Conservation (phyloP, 1,284 basidiomycete species). For the Vanrija sp. region DNA sequence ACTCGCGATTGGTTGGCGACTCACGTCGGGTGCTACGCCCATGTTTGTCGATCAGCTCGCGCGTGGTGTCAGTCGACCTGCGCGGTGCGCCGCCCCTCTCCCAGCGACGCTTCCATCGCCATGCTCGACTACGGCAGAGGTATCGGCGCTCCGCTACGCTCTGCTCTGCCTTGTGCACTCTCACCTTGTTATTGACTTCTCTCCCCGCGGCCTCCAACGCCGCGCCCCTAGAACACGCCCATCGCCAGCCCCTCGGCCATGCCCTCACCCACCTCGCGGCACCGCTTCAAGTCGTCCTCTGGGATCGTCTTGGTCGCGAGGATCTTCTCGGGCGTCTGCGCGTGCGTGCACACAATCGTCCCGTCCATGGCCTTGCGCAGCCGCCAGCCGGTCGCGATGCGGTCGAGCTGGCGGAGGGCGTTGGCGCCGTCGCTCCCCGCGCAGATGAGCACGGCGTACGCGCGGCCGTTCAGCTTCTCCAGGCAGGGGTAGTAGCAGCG, state of each 20-base stretch:
- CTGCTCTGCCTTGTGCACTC: too few relatives aligned
- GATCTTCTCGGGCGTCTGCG: slow-evolving; percentile 11
- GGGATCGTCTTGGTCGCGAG: slow-evolving; percentile 10
- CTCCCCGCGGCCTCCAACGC: too few relatives aligned
- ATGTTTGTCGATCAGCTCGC: too few relatives aligned
- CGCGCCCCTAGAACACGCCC: slow-evolving; percentile 8
- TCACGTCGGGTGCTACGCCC: too few relatives aligned
- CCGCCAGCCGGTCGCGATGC: slow-evolving; percentile 14
- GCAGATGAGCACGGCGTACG: slow-evolving; percentile 16
- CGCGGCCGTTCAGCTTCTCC: slow-evolving; percentile 10
- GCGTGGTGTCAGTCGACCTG: too few relatives aligned
- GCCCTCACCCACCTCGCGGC: slow-evolving; percentile 8
- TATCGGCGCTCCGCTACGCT: too few relatives aligned
- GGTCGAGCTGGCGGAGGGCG: slow-evolving; percentile 14
- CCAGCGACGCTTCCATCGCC: too few relatives aligned
- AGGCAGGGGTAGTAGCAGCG: slow-evolving; percentile 13
- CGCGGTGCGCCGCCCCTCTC: too few relatives aligned
- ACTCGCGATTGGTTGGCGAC: too few relatives aligned
- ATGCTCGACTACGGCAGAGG: too few relatives aligned
- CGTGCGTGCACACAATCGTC: slow-evolving; percentile 11
- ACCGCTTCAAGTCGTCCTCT: slow-evolving; percentile 5
- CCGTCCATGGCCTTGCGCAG: slow-evolving; percentile 10
- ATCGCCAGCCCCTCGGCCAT: slow-evolving; percentile 14
- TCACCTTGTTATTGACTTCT: too few relatives aligned
- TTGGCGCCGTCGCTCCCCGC: slow-evolving; percentile 13